A percentile compares a stretch with the other conserved stretches of the same genome.
phyloP scores from a whole-genome alignment of 768 basidiomycete genomes.

The Boletus rubropictus region DNA sequence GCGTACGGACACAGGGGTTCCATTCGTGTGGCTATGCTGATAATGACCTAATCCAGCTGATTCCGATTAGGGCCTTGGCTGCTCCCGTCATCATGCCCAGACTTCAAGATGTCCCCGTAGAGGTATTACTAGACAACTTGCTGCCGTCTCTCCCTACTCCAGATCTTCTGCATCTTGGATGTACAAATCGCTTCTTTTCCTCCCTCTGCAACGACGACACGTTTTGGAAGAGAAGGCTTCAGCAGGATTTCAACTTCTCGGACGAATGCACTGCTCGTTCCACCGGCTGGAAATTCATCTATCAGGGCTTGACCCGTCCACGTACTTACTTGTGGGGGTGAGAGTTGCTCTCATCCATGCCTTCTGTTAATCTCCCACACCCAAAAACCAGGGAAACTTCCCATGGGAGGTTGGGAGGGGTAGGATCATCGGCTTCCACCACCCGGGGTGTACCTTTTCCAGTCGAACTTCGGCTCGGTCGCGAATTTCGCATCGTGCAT shows the following conservation, averaged over 20 bases:
- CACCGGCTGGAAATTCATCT: slow-evolving; percentile 77
- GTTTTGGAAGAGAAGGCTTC: slow-evolving; percentile 69
- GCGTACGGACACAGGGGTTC: neutral
- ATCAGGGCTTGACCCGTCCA: slow-evolving; percentile 58
- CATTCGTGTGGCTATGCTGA: slow-evolving; percentile 22
- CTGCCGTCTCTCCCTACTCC: slow-evolving; percentile 48
- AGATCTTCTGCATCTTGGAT: slow-evolving; percentile 54
- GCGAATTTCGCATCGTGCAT: slow-evolving; percentile 58
- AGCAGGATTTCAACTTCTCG: slow-evolving; percentile 74
- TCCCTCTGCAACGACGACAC: slow-evolving; percentile 61
- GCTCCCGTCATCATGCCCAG: slow-evolving; percentile 35
- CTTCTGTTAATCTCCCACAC: neutral
- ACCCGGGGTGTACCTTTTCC: slow-evolving; percentile 55
- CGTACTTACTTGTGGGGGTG: slow-evolving; percentile 59
- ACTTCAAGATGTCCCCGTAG: slow-evolving; percentile 58
- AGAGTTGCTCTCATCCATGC: slow-evolving; percentile 12
- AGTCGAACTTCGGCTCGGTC: slow-evolving; percentile 48
- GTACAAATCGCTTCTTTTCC: slow-evolving; percentile 63
- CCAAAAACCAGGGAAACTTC: slow-evolving; percentile 44
- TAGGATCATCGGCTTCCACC: slow-evolving; percentile 30
- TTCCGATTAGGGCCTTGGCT: slow-evolving; percentile 3
- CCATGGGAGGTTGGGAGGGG: slow-evolving; percentile 60
- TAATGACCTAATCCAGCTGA: slow-evolving; percentile 14
- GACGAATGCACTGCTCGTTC: slow-evolving; percentile 65
- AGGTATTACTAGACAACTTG: slow-evolving; percentile 73